phyloP scores from a whole-genome alignment of 73 alveolate species.

The Tetrahymena borealis region DNA sequence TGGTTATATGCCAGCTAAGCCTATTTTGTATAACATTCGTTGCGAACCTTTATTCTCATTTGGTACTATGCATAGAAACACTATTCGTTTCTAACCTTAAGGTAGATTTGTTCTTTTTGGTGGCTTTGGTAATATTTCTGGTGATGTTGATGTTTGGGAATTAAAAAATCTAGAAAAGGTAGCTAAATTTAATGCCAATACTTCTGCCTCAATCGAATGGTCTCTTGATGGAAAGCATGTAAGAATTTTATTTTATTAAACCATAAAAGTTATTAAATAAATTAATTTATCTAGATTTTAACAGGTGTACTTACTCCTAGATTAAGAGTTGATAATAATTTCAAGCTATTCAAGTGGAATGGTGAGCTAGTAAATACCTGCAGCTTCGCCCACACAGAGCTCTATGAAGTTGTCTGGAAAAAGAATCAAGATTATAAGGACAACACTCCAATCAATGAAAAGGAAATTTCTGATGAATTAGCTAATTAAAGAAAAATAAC shows the following conservation, averaged over 20 bases:
- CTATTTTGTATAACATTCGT: neutral
- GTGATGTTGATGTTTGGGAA: constrained; percentile 2
- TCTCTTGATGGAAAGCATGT: neutral
- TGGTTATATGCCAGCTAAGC: neutral
- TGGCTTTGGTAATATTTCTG: neutral
- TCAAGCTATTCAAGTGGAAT: neutral
- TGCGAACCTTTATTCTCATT: neutral
- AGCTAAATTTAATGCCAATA: neutral
- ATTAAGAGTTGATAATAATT: neutral
- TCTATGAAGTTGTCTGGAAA: neutral
- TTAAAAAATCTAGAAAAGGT: neutral
- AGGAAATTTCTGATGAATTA: neutral
- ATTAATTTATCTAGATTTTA: neutral
- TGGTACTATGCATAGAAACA: neutral
- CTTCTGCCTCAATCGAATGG: neutral
- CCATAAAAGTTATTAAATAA: neutral
- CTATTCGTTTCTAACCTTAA: neutral
- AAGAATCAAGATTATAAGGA: neutral
- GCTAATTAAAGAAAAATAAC: neutral
- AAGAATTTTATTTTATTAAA: neutral
- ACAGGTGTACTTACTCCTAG: neutral
- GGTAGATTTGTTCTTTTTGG: neutral
- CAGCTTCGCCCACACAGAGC: neutral
- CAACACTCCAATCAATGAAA: neutral
- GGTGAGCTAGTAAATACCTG: neutral